Conservation (phyloP, 164 flowering plant species). For the Amborella trichopoda region DNA sequence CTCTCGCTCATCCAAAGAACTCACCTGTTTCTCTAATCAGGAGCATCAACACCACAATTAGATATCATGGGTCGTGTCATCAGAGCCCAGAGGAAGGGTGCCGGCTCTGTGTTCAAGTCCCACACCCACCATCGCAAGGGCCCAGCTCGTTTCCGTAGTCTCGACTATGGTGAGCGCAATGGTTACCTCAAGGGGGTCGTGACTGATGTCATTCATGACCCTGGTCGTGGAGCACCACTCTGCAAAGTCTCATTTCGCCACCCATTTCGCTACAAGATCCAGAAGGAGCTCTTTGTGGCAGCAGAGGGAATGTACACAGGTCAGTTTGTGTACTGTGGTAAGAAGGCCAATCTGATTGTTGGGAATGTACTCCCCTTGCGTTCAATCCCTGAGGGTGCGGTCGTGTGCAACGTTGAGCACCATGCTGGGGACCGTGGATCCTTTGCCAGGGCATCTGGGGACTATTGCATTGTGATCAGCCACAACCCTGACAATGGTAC, state of each 20-base stretch:
- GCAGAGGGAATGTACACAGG: constrained; percentile 60
- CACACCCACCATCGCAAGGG: constrained; percentile 47
- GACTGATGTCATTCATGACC: constrained; percentile 44
- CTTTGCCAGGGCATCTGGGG: constrained; percentile 43
- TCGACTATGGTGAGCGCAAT: constrained; percentile 51
- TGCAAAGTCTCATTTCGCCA: constrained; percentile 47
- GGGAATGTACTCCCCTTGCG: constrained; percentile 46
- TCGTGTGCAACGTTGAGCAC: constrained; percentile 54
- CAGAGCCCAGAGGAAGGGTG: constrained; percentile 15
- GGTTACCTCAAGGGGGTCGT: constrained; percentile 48
- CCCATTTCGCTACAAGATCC: constrained; percentile 46
- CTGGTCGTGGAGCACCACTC: constrained; percentile 53
- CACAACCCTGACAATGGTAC: constrained; percentile 55
- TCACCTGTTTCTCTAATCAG: no score
- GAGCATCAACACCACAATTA: no score
- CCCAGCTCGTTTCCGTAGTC: constrained; percentile 41
- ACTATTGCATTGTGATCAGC: constrained; percentile 38
- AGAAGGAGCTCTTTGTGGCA: constrained; percentile 53
- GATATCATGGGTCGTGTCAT: constrained; percentile 17
- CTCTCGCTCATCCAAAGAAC: no score
- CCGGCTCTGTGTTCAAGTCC: constrained; percentile 14
- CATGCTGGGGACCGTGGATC: constrained; percentile 51
- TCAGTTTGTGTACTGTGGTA: constrained; percentile 51
- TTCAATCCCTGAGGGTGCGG: constrained; percentile 54
- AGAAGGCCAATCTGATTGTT: constrained; percentile 42